phyloP scores from a whole-genome alignment of 768 basidiomycete genomes.

The Phylloporus arenicola region DNA sequence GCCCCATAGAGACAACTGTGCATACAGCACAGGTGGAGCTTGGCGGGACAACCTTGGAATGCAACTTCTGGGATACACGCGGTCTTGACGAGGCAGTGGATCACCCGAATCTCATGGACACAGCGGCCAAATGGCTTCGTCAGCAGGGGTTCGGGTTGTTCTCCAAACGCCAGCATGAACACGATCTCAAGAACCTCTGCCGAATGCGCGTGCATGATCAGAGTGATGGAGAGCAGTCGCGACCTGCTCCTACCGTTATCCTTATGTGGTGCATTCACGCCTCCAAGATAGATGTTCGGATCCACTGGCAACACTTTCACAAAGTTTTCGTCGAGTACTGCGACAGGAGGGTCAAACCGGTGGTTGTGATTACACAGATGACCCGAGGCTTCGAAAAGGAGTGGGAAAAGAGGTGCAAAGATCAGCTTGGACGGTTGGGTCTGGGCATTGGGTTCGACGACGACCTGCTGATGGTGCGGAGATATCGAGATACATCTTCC shows the following conservation, averaged over 20 bases:
- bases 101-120: conserved; percentile 17
- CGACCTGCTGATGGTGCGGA: conserved; percentile 15
- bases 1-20: conserved; percentile 18
- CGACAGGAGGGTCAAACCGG: conserved; percentile 19
- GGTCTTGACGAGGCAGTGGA: conserved; percentile 26
- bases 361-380: conserved; percentile 25
- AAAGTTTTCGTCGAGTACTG: conserved; percentile 25
- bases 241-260: conserved; percentile 8
- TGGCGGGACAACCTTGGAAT: conserved; percentile 6
- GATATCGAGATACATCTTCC: conserved; percentile 10
- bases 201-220: conserved; percentile 13
- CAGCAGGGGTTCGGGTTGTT: conserved; percentile 15
- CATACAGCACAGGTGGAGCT: conserved; percentile 7
- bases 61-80: conserved; percentile 22
- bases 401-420: conserved; percentile 19
- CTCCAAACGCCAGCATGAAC: conserved; percentile 16
- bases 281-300: conserved; percentile 24
- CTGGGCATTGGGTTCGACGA: conserved; percentile 5
- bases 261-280: conserved; percentile 29
- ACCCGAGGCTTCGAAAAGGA: conserved; percentile 4
- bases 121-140: conserved; percentile 17
- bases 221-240: conserved; percentile 5
- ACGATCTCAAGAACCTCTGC: conserved; percentile 19
- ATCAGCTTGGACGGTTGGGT: conserved; percentile 10
- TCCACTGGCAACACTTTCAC: conserved; percentile 25